Conservation (phyloP, 805 yeast species). For the Pichia thaimueangensis region DNA sequence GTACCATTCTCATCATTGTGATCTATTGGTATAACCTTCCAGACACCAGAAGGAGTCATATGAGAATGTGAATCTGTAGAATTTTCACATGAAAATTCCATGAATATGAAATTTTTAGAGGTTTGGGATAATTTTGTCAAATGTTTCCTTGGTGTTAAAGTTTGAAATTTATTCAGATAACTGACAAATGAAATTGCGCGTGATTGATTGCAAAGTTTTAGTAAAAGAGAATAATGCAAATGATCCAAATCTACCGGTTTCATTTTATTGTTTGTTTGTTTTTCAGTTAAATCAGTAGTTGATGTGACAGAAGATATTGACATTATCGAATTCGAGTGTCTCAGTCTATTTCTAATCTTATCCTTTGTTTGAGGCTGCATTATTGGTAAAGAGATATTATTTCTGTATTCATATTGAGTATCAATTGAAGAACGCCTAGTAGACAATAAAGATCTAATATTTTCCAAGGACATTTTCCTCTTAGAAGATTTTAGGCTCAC, state of each 20-base stretch:
- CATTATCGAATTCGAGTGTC: slow-evolving; percentile 43
- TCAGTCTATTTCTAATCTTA: slow-evolving; percentile 46
- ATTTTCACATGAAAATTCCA: slow-evolving; percentile 44
- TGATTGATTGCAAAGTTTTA: slow-evolving; percentile 32
- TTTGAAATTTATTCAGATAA: slow-evolving; percentile 22
- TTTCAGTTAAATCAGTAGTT: slow-evolving; percentile 2
- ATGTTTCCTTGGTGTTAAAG: slow-evolving; percentile 10
- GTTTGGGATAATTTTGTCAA: slow-evolving; percentile 4
- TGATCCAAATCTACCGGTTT: slow-evolving; percentile 32
- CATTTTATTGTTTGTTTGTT: slow-evolving; percentile 10
- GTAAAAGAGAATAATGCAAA: slow-evolving; percentile 28
- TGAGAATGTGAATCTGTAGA: slow-evolving; percentile 33
- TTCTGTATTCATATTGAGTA: slow-evolving; percentile 16
- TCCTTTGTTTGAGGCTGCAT: slow-evolving; percentile 51
- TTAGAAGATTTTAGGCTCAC: slow-evolving; percentile 3
- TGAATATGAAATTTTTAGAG: slow-evolving; percentile 18
- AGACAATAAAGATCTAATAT: slow-evolving; percentile 13
- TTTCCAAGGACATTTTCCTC: slow-evolving; percentile 22
- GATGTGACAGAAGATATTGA: slow-evolving; percentile 32
- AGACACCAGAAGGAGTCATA: slow-evolving; percentile 29
- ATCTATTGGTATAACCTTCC: slow-evolving; percentile 51
- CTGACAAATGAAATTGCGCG: slow-evolving; percentile 28
- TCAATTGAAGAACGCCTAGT: slow-evolving; percentile 15
- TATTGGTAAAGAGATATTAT: slow-evolving; percentile 51
- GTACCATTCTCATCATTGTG: slow-evolving; percentile 31